phyloP scores from a whole-genome alignment of 208 protist species.

The Leishmania arabica region DNA sequence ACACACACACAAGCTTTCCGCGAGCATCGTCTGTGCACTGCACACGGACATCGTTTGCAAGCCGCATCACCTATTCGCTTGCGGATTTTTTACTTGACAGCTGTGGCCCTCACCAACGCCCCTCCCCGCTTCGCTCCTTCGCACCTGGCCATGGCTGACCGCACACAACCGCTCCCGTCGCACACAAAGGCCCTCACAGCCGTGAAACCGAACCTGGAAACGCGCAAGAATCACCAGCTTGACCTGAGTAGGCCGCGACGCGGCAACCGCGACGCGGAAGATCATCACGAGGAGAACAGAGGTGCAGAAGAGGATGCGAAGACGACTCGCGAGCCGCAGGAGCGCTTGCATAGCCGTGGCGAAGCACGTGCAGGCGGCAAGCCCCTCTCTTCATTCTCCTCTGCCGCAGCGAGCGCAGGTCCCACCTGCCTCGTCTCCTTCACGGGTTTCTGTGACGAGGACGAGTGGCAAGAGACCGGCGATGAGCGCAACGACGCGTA shows the following conservation, averaged over 20 bases:
- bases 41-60: not conserved
- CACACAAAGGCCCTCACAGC: constrained; percentile 1
- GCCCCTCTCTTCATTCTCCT: not conserved
- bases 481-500: not conserved
- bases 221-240: not conserved
- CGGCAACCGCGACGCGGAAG: not conserved
- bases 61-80: not conserved
- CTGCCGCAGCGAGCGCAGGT: not conserved
- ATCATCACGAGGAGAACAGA: not conserved
- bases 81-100: not conserved
- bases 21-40: not conserved
- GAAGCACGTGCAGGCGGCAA: not conserved
- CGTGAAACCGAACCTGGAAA: not conserved
- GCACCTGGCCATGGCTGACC: not conserved
- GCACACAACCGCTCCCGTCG: not conserved
- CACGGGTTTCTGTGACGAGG: constrained; percentile 40
- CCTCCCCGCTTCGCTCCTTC: not conserved
- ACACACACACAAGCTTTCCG: not conserved
- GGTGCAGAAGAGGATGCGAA: not conserved
- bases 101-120: not conserved
- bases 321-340: not conserved
- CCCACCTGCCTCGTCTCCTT: constrained; percentile 16
- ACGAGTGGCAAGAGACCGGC: constrained; percentile 20
- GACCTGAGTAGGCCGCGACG: not conserved
- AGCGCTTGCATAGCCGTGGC: not conserved